Percentiles rank a stretch among this genome's conserved stretches.
Evolutionary conservation across 1,139 yeast species (phyloP).

Genomic region (Blastobotrys capitulatus): DNA sequence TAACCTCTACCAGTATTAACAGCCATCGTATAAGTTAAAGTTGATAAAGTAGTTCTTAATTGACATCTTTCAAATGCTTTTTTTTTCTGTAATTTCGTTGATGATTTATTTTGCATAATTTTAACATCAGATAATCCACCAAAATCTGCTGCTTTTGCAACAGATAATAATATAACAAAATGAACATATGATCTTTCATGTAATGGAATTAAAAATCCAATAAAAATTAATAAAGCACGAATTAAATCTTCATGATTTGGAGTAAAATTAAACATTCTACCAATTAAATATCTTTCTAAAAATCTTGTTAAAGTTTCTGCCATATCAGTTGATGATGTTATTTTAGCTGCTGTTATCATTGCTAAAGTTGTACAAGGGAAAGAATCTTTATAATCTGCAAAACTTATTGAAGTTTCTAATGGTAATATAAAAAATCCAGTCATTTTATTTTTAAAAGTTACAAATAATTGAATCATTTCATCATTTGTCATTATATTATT

Average conservation of each 20-base stretch:
- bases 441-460: neutral
- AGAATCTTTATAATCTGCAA: neutral
- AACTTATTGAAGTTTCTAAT: neutral
- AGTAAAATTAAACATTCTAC: slow-evolving; percentile 32
- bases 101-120: slow-evolving; percentile 14
- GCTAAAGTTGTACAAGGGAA: neutral
- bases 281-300: slow-evolving; percentile 44
- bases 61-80: neutral
- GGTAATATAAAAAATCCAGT: neutral
- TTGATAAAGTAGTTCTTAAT: neutral
- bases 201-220: slow-evolving; percentile 6
- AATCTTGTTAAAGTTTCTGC: slow-evolving; percentile 23
- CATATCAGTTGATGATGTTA: neutral
- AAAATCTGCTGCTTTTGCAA: slow-evolving; percentile 13
- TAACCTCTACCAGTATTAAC: slow-evolving; percentile 3
- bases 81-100: neutral
- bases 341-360: slow-evolving; percentile 3
- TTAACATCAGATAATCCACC: slow-evolving; percentile 39
- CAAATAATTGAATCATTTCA: neutral
- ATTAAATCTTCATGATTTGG: slow-evolving; percentile 38
- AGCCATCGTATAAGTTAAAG: slow-evolving; percentile 1
- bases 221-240: slow-evolving; percentile 8
- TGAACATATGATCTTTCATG: neutral
- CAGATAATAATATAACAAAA: neutral
- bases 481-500: neutral